Conservation (phyloP, 768 basidiomycete species). For the Pluteus cervinus region DNA sequence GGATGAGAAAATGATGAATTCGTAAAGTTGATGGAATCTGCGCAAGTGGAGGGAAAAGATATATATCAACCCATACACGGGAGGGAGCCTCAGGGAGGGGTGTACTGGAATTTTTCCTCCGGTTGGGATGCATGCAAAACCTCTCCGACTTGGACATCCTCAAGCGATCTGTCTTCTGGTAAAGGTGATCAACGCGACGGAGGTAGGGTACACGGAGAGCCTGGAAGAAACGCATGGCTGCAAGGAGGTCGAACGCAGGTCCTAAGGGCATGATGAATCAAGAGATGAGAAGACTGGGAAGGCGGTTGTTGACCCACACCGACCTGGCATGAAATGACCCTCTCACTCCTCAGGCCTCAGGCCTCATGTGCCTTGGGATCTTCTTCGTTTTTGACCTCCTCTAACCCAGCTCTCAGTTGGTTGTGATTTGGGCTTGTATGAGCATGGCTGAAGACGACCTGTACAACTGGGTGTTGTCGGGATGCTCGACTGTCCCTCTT, state of each 20-base stretch:
- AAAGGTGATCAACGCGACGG: constrained; percentile 94
- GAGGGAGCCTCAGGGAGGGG: too few relatives aligned
- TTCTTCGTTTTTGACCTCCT: constrained; percentile 63
- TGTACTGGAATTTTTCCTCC: constrained; percentile 73
- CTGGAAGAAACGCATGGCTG: constrained; percentile 88
- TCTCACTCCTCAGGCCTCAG: too few relatives aligned
- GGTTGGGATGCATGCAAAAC: constrained; percentile 86
- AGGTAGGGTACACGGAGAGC: constrained; percentile 94
- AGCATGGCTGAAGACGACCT: constrained; percentile 41
- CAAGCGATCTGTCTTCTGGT: constrained; percentile 83
- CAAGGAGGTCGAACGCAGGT: constrained; percentile 66
- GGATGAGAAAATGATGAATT: constrained; percentile 50
- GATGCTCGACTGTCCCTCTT: constrained; percentile 90
- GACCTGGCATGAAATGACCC: constrained; percentile 85
- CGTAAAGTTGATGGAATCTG: constrained; percentile 24
- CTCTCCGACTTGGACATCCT: constrained; percentile 78
- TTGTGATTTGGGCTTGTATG: constrained; percentile 26
- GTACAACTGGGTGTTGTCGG: constrained; percentile 90
- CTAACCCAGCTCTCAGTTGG: constrained; percentile 58
- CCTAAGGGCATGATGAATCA: constrained; percentile 44
- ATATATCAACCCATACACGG: too few relatives aligned
- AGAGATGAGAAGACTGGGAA: background rate
- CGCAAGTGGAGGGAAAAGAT: constrained; percentile 16
- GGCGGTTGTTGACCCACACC: constrained; percentile 52
- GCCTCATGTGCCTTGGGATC: constrained; percentile 64